Evolutionary conservation across 805 yeast genomes (phyloP), one percentile per base, ranked within the genome.

Genomic region (Candida arabinofermentans): DNA sequence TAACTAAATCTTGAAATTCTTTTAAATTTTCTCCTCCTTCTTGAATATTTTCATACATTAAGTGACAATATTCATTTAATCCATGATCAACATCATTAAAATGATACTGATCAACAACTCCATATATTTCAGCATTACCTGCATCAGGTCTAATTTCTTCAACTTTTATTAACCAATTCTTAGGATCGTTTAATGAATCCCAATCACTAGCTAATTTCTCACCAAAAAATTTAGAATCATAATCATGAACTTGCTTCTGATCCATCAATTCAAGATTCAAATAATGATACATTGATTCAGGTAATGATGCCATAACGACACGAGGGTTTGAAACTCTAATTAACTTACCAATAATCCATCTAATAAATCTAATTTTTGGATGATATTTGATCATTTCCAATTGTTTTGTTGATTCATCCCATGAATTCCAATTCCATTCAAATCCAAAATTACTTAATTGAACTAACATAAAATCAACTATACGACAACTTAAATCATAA

Each of bases 401-500:
- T 35, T 59, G 61, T n/a, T 59, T 53, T 0, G 82, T 72, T 53
- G 81, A 86, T 2, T 62, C 65, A 22, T 74, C 77, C 99, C 99
- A 93, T 62, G 90, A 98, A 48, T 77, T 79, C 99, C 99, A 93
- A 58, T 89, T 88, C 99, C 99, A 93, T 27, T 90, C 86, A 65
- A 87, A 93, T 43, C 85, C 89, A 62, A 91, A 93, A 59, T 91
- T 93, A 55, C 95, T 85, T 61, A 93, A 77, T 64, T 93, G 99
- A 42, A 86, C 82, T 1, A 95, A 74, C 70, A 95, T 82, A 98
- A 98, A 93, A 62, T 86, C 91, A 54, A 87, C 69, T 50, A 78
- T 85, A 45, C 90, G 71, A 45, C 78, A 71, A 49, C 81, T 75
- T 40, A 86, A 67, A 62, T 89, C 96, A 53, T 79, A 80, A 58